Percentiles rank a stretch among this genome's conserved stretches.
These are phyloP conservation scores for Crithidia mellificae DNA, from an alignment of 208 protist species.

Conservation along the genomic window DNA sequence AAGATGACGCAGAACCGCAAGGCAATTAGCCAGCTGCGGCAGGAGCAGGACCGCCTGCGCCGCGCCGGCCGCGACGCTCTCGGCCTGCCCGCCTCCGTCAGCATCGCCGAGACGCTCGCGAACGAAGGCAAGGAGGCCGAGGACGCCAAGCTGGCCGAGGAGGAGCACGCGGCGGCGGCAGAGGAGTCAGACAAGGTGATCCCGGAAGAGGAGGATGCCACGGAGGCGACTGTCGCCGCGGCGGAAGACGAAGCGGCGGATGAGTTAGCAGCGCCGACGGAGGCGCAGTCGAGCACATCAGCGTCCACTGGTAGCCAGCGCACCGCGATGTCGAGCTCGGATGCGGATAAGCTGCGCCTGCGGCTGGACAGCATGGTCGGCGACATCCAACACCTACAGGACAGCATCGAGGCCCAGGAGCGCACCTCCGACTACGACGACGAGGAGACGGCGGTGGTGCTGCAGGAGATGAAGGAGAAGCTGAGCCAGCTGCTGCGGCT, in stretches of 20 bases:
- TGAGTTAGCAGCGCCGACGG: conserved; percentile 9
- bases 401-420: conserved; percentile 60
- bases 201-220: conserved; percentile 4
- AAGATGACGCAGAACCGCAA: conserved; percentile 67
- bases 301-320: neutral
- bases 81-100: conserved; percentile 67
- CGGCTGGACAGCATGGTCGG: conserved; percentile 76
- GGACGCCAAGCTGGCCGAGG: conserved; percentile 33
- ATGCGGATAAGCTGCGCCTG: conserved; percentile 55
- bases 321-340: conserved; percentile 15
- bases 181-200: too few relatives aligned
- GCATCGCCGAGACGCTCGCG: conserved; percentile 77
- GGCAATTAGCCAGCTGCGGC: conserved; percentile 74
- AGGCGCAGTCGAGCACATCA: neutral
- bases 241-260: conserved; percentile 14
- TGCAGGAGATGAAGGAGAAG: conserved; percentile 79
- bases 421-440: conserved; percentile 56
- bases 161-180: conserved; percentile 14
- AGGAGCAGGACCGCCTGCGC: conserved; percentile 87
- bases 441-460: conserved; percentile 65
- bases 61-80: conserved; percentile 61
- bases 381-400: conserved; percentile 81
- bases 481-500: conserved; percentile 76
- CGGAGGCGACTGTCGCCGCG: conserved; percentile 10
- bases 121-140: conserved; percentile 50